Base-by-base conservation (phyloP, 2,329 filamentous ascomycete species). In the Colletotrichum phormii region DNA sequence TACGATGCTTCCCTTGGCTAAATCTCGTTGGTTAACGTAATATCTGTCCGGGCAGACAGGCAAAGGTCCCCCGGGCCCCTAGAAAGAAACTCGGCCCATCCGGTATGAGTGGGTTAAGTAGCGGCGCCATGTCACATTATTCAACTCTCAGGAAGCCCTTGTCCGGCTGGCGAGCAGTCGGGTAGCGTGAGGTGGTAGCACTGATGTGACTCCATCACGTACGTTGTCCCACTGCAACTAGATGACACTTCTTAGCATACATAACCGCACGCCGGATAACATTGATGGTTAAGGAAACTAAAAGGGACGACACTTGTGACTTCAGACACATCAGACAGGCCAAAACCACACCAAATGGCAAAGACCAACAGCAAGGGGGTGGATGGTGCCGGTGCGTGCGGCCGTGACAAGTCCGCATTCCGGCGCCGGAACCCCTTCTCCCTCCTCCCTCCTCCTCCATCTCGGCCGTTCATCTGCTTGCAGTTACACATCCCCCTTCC, bases 391-490 rank as follows among this genome's bases (percentile, higher is more conserved):
- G 42, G 26, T 46, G 59, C 59, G 13, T 67, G 64, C 64, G 55
- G 55, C 26, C 35, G 24, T n/a, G 54, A 51, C 64, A 67, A 29
- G 22, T 53, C 55, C 55, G 64, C 64, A 37, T 33, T 24, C 53
- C 51, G 63, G 33, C 55, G n/a, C 53, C 22, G 53, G 64, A 49
- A 18, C 37, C 46, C 59, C 59, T 46, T 24, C 54, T 57, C 26
- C 33, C 18, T 15, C 26, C 54, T 58, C n/a, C 26, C 46, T 42
- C 33, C 29, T 62, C 60, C 26, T 49, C 42, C 29, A 35, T 58
- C 18, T 67, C 35, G 49, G 33, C 51, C 26, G 42, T 18, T 26
- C 64, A 26, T 62, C 46, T 46, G 35, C 42, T 29, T 42, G 46
- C 18, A 61, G 42, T 35, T 62, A 29, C 64, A 60, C 51, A 54